Conservation (phyloP, 2,329 filamentous ascomycete species). For the Botryotinia narcissicola region DNA sequence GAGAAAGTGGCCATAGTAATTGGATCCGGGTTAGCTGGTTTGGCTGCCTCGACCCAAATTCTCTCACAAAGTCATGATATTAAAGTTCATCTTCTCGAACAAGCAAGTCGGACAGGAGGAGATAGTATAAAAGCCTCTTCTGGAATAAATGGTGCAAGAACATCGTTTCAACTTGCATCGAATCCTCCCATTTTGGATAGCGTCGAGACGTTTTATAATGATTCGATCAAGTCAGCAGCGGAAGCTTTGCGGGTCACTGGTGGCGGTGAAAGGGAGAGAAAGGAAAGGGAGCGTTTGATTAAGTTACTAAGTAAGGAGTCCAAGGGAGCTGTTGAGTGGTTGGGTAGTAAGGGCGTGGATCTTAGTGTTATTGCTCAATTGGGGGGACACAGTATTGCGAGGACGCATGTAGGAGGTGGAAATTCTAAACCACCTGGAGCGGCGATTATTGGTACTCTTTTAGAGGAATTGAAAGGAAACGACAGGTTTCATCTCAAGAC, state of each 20-base stretch:
- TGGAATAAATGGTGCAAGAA: conserved; percentile 62
- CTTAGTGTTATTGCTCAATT: conserved; percentile 56
- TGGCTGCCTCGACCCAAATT: conserved; percentile 57
- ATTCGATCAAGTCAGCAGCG: conserved; percentile 59
- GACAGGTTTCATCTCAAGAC: conserved; percentile 52
- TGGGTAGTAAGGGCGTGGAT: conserved; percentile 56
- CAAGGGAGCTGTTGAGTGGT: conserved; percentile 52
- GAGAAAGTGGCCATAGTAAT: conserved; percentile 52
- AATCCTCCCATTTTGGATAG: conserved; percentile 40
- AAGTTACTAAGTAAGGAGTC: conserved; percentile 49
- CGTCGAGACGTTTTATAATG: conserved; percentile 46
- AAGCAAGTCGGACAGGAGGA: conserved; percentile 57
- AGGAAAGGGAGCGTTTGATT: conserved; percentile 46
- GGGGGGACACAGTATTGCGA: conserved; percentile 55
- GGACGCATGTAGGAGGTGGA: conserved; percentile 58
- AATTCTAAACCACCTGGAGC: conserved; percentile 54
- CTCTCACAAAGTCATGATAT: conserved; percentile 46
- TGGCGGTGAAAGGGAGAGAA: not conserved
- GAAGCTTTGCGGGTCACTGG: conserved; percentile 24
- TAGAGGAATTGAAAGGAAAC: conserved; percentile 50
- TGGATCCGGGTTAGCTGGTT: conserved; percentile 63
- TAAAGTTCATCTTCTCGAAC: conserved; percentile 57
- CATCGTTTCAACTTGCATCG: conserved; percentile 50
- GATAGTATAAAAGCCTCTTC: conserved; percentile 67
- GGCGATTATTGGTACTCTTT: conserved; percentile 54